Evolutionary conservation across 805 yeast genomes (phyloP), one percentile per base, ranked within the genome.

Genomic region (Yarrowia osloensis): DNA sequence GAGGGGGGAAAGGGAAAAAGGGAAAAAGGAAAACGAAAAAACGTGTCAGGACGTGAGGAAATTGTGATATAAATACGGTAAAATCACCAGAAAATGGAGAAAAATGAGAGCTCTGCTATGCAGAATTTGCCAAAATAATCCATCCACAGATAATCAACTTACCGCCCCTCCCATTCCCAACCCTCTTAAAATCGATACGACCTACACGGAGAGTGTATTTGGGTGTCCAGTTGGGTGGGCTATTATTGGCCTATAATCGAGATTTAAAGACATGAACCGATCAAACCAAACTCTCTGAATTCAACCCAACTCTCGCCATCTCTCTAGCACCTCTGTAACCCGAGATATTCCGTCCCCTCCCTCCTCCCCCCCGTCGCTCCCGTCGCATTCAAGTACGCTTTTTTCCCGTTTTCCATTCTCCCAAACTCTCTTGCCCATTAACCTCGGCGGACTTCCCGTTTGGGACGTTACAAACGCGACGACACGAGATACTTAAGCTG

Each of bases 391-490:
- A 12, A n/a, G 29, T 49, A 49, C 54, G 54, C 35, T 19, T 21
- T 28, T 28, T 28, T n/a, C n/a, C n/a, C n/a, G n/a, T n/a, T n/a
- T 29, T 28, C 21, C 35, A 29, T 29, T n/a, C n/a, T n/a, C 35
- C 17, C 9, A 4, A 49, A 49, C 28, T n/a, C n/a, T 13, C 19
- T 5, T 1, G 4, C 4, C n/a, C 12, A 4, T 4, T 29, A 29
- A n/a, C 33, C 24, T 47, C 17, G 3, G 4, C 24, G 11, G 9
- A 15, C 19, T 13, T 50, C 57, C 57, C 57, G 26, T 6, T 21
- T 22, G 57, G 57, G 57, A 50, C 39, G 39, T 19, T 31, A 8
- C 39, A 31, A n/a, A 50, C 57, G 57, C 57, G 57, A 31, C 26
- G 21, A 46, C 50, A 46, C 50, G 50, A 44, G 29, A 13, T 50